Evolutionary conservation across 208 protist species (phyloP), one percentile per base, ranked within the genome.

Genomic region (Crithidia fasciculata): DNA sequence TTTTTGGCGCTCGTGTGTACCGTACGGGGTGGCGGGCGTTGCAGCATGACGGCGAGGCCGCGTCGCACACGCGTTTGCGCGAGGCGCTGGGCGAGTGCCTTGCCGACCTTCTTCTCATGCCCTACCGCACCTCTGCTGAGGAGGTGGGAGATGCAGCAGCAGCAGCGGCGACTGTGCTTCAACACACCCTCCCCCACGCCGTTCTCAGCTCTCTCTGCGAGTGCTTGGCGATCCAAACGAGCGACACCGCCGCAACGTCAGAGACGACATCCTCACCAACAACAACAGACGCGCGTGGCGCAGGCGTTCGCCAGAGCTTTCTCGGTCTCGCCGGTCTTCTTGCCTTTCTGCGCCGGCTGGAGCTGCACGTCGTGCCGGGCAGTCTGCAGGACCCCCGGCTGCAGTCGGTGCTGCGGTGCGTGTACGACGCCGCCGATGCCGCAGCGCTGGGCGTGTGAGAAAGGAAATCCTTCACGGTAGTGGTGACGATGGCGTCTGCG

Each of bases 151-250:
- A 83, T 15, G 76, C 72, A 7, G n/a, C 72, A 16, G 39, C 49
- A 37, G 61, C 55, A 19, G 28, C 62, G 28, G 39, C 67, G 15
- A 74, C 84, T 15, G 68, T 84, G 43, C 72, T 89, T 43, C 82
- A 89, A 69, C 82, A 78, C 53, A 83, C 81, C 7, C 68, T 93
- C 0, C 90, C 90, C 13, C 71, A 83, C 65, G 50, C 65, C 1
- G 83, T 95, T 36, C 60, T 91, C 8, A 86, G 89, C 69, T 70
- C 85, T 39, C 63, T 95, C 36, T 92, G 86, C 59, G 70, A 90
- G 53, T 78, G 87, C 16, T 59, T 91, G 15, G 18, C 63, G 8
- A 69, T 95, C 8, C 61, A 8, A 49, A 49, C 45, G 9, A 2
- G 45, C 76, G 10, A 28, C 28, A 28, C 28, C 28, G 28, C 28